Evolutionary conservation across 169 alveolate genomes (phyloP).

Genomic region (Plasmodium relictum): DNA sequence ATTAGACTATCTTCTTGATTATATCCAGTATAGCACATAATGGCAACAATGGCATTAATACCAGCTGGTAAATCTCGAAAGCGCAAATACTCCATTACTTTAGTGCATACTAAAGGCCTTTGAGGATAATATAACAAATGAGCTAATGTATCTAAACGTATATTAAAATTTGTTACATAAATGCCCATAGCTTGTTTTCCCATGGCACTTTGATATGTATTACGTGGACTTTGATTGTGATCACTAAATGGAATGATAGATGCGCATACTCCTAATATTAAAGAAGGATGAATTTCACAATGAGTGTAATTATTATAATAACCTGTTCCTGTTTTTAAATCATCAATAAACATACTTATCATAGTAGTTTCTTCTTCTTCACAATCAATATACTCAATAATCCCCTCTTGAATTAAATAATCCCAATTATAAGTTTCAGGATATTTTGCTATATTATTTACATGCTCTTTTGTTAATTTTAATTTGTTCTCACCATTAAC

Average conservation of each 20-base stretch:
- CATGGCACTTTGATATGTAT: conserved; percentile 99
- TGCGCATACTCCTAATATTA: conserved; percentile 99
- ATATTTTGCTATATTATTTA: conserved; percentile 76
- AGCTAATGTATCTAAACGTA: conserved; percentile 98
- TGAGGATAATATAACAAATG: conserved; percentile 98
- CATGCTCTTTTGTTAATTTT: conserved; percentile 89
- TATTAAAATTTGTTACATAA: conserved; percentile 97
- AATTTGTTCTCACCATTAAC: conserved; percentile 84
- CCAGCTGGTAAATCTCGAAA: conserved; percentile 99
- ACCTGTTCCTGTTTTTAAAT: conserved; percentile 88
- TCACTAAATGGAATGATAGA: conserved; percentile 99
- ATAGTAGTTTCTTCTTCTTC: conserved; percentile 99
- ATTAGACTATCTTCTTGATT: conserved; percentile 99
- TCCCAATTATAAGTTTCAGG: conserved; percentile 85
- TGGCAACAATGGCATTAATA: conserved; percentile 97
- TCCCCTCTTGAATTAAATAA: conserved; percentile 94
- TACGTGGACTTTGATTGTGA: conserved; percentile 99
- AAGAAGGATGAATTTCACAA: conserved; percentile 99
- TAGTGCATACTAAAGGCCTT: conserved; percentile 98
- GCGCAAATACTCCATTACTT: conserved; percentile 98
- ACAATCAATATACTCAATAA: conserved; percentile 99
- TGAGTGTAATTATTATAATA: conserved; percentile 97
- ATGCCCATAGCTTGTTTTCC: conserved; percentile 99
- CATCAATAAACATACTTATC: conserved; percentile 99
- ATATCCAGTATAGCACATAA: conserved; percentile 99